Conservation (phyloP, 1,284 basidiomycete genomes). For the Trichosporon coremiiforme region DNA sequence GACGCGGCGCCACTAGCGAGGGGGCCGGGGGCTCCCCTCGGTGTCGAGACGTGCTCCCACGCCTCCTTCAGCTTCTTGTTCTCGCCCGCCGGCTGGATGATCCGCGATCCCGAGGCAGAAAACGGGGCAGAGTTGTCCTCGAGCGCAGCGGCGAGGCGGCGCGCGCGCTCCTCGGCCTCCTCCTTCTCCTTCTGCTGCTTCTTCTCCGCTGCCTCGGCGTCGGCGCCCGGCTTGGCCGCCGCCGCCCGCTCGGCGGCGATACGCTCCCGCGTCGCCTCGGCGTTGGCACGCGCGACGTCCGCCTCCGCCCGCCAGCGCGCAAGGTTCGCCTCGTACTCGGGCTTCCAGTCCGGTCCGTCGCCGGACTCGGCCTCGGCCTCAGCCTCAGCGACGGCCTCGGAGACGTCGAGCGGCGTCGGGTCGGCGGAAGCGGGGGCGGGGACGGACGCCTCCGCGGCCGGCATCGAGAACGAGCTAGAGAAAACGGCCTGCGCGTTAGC, state of each 20-base stretch:
- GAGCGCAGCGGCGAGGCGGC: conserved; percentile 27
- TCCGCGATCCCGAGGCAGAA: conserved; percentile 15
- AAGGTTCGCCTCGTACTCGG: conserved; percentile 69
- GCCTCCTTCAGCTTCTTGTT: conserved; percentile 59
- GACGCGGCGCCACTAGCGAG: conserved; percentile 25
- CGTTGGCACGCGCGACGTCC: conserved; percentile 71
- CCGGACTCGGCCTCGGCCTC: conserved; percentile 30
- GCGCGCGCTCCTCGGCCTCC: conserved; percentile 36
- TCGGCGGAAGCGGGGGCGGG: conserved; percentile 17
- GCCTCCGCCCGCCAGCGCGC: conserved; percentile 72
- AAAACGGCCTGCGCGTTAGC: conserved; percentile 49
- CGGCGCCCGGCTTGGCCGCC: conserved; percentile 34
- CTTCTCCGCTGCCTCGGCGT: conserved; percentile 29
- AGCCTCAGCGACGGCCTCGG: conserved; percentile 18
- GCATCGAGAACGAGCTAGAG: conserved; percentile 50
- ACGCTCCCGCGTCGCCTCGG: conserved; percentile 66
- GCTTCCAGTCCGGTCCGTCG: conserved; percentile 59
- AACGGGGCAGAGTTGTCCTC: conserved; percentile 52
- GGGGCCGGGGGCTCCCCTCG: not conserved
- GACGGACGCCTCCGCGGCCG: conserved; percentile 39
- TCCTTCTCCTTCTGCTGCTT: conserved; percentile 36
- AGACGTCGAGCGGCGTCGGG: conserved; percentile 14
- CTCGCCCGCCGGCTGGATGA: conserved; percentile 21
- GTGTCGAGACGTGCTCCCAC: conserved; percentile 60
- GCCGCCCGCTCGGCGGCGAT: conserved; percentile 36